Base-by-base conservation (phyloP, 345 rosid genomes). In the Raphanus raphanistrum region DNA sequence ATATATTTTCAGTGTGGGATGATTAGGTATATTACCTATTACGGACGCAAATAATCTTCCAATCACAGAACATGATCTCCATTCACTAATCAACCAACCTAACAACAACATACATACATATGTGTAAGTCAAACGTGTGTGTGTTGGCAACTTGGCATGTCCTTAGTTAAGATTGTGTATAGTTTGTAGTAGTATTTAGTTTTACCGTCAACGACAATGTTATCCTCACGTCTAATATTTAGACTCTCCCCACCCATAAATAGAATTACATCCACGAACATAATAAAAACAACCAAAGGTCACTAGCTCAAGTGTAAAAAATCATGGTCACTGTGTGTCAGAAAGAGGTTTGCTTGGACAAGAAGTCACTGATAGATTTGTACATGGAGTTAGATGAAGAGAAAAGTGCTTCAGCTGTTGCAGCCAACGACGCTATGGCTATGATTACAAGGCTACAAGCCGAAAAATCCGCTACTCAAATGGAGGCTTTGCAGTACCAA, bases 371-470 rank as follows among this genome's bases (percentile, higher is more conserved):
- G 66, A 85, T 92, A 81, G 91, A 80, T 33, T 76, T 95, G 67
- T 92, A 87, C 85, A 92, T 95, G 92, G 97, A 92, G 80, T 70
- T 95, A 57, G 97, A 95, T 15, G 99, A 95, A 77, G 98, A 95
- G 83, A 83, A 96, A 79, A 92, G 76, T 17, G 96, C 97, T 36
- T 91, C 99, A 7, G 90, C 94, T 2, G 84, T 92, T n/a, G 99
- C 93, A 35, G 38, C 9, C 38, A 35, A 35, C 9, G 7, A 35
- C 21, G 21, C 21, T 21, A 21, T 21, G 1, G 21, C n/a, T n/a
- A n/a, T n/a, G 21, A 21, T 21, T 1, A 21, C 21, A 21, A 21
- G 21, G 21, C 21, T 21, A 21, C 21, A 21, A 21, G 21, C 21
- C 21, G 21, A 21, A 21, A 21, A 21, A 21, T 21, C 21, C 21